Base-by-base conservation (phyloP, 345 rosid species). In the Murraya koenigii region DNA sequence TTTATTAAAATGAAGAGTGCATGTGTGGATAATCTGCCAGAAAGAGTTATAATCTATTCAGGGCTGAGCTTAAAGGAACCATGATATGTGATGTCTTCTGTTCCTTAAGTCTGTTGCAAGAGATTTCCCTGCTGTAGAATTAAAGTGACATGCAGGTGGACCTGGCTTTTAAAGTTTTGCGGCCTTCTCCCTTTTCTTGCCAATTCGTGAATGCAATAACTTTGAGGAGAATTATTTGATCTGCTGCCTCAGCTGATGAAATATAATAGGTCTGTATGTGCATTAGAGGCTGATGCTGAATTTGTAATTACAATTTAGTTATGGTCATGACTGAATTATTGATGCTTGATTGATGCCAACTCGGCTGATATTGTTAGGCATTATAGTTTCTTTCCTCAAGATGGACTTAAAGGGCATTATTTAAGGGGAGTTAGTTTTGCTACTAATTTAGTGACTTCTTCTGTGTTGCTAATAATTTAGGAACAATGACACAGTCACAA, bases 1-100 rank as follows among this genome's bases (percentile, higher is more conserved):
- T 36, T 72, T 19, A 74, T 7, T 74, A 61, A 73, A 20, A 41
- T 74, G 58, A 60, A 38, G 56, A 44, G 39, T 61, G 30, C 41
- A 22, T 19, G 25, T 26, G 6, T 39, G 66, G 41, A 35, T 33
- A 33, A 32, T 72, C 56, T 73, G 13, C 55, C 76, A 26, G 38
- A 54, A 26, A 41, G n/a, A 54, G 56, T 61, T 73, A 41, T 60
- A 54, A 71, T 22, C 38, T 19, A 35, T 71, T 33, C 5, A 32
- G 7, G 14, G 10, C 47, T 13, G 61, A 56, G 55, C 41, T 5
- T 61, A 30, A 71, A 55, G 75, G 63, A 55, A 63, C 49, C n/a
- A 15, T 8, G 32, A 32, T 71, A 28, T 71, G 8, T 32, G 75
- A 20, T 10, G 30, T 33, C 32, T 54, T 54, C 30, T 49, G 4